A percentile compares a stretch with the other conserved stretches of the same genome.
These are phyloP conservation scores for Malus sieversii DNA, from an alignment of 306 rosid genomes.

Conservation along the genomic window DNA sequence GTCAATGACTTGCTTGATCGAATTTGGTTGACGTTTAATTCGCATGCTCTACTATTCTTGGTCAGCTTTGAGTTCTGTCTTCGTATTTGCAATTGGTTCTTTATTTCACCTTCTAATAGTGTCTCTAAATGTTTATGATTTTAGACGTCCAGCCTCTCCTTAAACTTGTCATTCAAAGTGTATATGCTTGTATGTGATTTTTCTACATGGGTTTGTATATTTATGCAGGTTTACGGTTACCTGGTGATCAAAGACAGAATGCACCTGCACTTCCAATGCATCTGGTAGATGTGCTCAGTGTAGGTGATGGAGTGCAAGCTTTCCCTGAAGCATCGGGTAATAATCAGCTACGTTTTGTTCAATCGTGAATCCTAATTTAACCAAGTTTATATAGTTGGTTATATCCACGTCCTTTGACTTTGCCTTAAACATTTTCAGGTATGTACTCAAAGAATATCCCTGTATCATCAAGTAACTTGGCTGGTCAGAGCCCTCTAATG, in stretches of 20 bases:
- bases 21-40: neutral
- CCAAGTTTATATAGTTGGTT: conserved; percentile 2
- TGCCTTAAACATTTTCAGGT: conserved; percentile 35
- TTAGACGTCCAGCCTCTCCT: neutral
- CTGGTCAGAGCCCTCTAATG: conserved; percentile 52
- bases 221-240: conserved; percentile 55
- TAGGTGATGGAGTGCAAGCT: conserved; percentile 49
- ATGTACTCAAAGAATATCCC: conserved; percentile 61
- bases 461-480: conserved; percentile 49
- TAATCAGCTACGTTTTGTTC: conserved; percentile 20
- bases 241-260: conserved; percentile 71
- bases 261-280: conserved; percentile 76
- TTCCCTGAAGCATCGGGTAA: conserved; percentile 55
- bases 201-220: conserved; percentile 15
- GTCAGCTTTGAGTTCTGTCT: neutral
- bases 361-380: neutral
- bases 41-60: neutral
- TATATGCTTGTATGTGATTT: conserved; percentile 8
- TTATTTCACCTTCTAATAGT: neutral
- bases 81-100: neutral
- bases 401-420: conserved; percentile 9
- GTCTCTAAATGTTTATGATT: neutral
- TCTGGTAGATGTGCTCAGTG: conserved; percentile 62
- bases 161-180: neutral
- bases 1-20: neutral